Base-by-base conservation (phyloP, 345 rosid species). In the Draba incana region DNA sequence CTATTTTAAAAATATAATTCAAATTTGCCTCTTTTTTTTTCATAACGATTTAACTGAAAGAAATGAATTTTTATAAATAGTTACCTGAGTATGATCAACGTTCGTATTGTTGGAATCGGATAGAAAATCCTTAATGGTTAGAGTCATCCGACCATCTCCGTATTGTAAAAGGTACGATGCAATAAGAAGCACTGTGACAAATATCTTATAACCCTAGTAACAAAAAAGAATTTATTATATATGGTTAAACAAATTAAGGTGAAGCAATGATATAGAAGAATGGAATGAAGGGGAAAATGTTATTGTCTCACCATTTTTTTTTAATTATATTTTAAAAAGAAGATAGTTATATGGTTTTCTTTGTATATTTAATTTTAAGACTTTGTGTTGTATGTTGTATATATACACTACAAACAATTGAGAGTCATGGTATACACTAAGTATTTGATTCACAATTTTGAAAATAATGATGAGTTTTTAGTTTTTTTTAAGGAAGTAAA, bases 301-400 rank as follows among this genome's bases (percentile, higher is more conserved):
- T 28, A 15, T 38, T 12, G 14, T 30, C 74, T 50, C 67, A 60
- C 74, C 74, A 70, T 70, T 43, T 41, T 3, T 60, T 5, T 16
- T 12, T 11, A 16, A 49, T 4, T 24, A 15, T 57, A 49, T 4
- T 24, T 12, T 47, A 25, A 31, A 30, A n/a, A 67, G 2, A 46
- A 68, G 10, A 14, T 53, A 31, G 12, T 7, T 31, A 55, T 23
- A 2, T 35, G 12, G 4, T 2, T 35, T 49, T 24, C n/a, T 13
- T 69, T 4, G 51, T 39, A 37, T 41, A 38, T 44, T 0, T 20
- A 20, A 13, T 51, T 13, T 50, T 16, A 6, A 39, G 23, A 59
- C 1, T 24, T 39, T 53, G 70, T 28, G 35, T 49, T 58, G 44
- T 49, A 9, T 24, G 41, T 10, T 28, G 31, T 59, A 59, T 59